Base-by-base conservation (phyloP, 2,329 filamentous ascomycete genomes). In the Cladosporium colombiae region DNA sequence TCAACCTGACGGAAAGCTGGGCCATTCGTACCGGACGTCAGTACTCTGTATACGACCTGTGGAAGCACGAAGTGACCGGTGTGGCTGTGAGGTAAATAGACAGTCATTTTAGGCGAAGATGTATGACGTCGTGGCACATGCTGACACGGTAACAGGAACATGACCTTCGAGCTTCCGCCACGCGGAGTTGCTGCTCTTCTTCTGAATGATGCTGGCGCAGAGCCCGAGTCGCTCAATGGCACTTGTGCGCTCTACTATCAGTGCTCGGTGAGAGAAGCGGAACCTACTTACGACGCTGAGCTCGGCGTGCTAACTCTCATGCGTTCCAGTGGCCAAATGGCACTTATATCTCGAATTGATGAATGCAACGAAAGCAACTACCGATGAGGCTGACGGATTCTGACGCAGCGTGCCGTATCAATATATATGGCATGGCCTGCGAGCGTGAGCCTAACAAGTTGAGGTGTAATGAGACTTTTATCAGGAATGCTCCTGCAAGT, bases 41-140 rank as follows among this genome's bases (percentile, higher is more conserved):
- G 64, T 73, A 73, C 60, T 55, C n/a, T 5, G 71, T 73, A 18
- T 70, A 70, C 37, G 71, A 73, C 57, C 68, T 73, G 69, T 73
- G 71, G 71, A n/a, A 59, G 3, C 71, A 73, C 44, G 58, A 65
- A 11, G 56, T 67, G 13, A 67, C 64, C n/a, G 71, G 71, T 13
- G 62, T 66, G 5, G 71, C 71, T 14, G 67, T 71, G 8, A 46
- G 65, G 65, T 66, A 40, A 60, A 59, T 18, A 27, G 31, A 18
- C 4, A 23, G 6, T 11, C 33, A 2, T 16, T 4, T 1, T 23
- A 5, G 4, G 10, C 55, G 21, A 27, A 3, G 6, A 13, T 2
- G 3, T 44, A 18, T 2, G n/a, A n/a, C n/a, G n/a, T n/a, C n/a
- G n/a, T n/a, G 13, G 23, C 31, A 27, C 21, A 40, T n/a, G 13